Conservation (phyloP, 1,284 basidiomycete species). For the Moniliophthora roreri region DNA sequence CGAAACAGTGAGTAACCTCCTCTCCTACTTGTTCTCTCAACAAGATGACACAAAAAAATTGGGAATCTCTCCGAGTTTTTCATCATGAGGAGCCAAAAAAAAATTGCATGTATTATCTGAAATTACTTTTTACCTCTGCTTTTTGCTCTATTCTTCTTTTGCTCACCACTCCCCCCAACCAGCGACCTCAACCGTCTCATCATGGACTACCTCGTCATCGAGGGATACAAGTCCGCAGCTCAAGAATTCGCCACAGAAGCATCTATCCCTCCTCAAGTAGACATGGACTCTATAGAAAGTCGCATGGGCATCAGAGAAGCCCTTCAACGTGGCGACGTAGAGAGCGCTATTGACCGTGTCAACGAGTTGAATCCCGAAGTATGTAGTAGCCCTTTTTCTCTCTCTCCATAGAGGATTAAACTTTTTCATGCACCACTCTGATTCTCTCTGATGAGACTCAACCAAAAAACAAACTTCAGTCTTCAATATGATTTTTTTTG, state of each 20-base stretch:
- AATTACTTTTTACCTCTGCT: slow-evolving; percentile 17
- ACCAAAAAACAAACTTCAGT: slow-evolving; percentile 87
- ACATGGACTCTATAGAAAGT: slow-evolving; percentile 90
- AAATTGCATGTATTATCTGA: slow-evolving; percentile 85
- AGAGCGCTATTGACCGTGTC: slow-evolving; percentile 90
- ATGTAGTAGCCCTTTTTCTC: slow-evolving; percentile 35
- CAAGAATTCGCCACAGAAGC: slow-evolving; percentile 93
- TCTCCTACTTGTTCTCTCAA: slow-evolving; percentile 13
- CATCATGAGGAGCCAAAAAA: slow-evolving; percentile 55
- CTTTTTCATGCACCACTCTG: slow-evolving; percentile 99
- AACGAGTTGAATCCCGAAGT: slow-evolving; percentile 98
- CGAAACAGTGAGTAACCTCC: slow-evolving; percentile 68
- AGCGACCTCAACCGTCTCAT: slow-evolving; percentile 94
- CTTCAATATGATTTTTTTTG: slow-evolving; percentile 78
- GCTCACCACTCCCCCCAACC: slow-evolving; percentile 24
- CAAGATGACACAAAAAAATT: slow-evolving; percentile 69
- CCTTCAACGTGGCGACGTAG: slow-evolving; percentile 91
- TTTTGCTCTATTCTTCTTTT: slow-evolving; percentile 27
- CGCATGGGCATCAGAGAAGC: slow-evolving; percentile 94
- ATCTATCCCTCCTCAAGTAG: slow-evolving; percentile 72
- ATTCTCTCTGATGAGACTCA: slow-evolving; percentile 82
- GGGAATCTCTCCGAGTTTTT: slow-evolving; percentile 86
- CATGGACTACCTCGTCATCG: slow-evolving; percentile 97
- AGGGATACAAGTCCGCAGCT: slow-evolving; percentile 95
- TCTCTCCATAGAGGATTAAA: slow-evolving; percentile 75